Evolutionary conservation across 2,329 filamentous ascomycete species (phyloP), one percentile per base, ranked within the genome.

Genomic region (Ophiocordyceps sinensis): DNA sequence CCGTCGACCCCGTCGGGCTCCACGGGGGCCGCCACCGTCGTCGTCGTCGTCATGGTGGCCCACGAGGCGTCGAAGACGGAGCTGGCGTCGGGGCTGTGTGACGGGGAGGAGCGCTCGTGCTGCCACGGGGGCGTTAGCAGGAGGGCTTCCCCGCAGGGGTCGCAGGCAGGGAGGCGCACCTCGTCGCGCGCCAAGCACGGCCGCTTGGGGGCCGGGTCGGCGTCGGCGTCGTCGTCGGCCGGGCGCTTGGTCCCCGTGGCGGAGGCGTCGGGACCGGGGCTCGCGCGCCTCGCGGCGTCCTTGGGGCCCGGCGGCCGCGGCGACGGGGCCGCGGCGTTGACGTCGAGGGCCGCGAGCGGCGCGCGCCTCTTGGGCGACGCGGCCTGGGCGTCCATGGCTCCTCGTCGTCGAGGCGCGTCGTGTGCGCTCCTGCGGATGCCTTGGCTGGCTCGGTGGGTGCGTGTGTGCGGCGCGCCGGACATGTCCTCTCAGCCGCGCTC

Each of bases 1-100:
- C 23, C n/a, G 14, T 28, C 19, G 3, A 43, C 34, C 3, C 43
- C 41, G 12, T 32, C 39, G 19, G 49, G 42, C 39, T 45, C 35
- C 35, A 74, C 68, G 4, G 66, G 67, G 45, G 73, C 19, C 3
- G 19, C 19, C n/a, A n/a, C 70, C n/a, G 69, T 73, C 14, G 71
- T 51, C 21, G 60, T 54, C 0, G 70, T 74, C 19, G 60, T 15
- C 14, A 35, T 15, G 32, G 32, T 40, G 13, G 38, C 60, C 52
- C 68, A 69, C 5, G 71, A 69, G 21, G 60, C 65, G 48, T 73
- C 71, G 45, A 75, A 72, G 32, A 73, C 53, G 17, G 70, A 71
- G 15, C 65, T 67, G 13, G 63, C 57, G 39, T 65, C 64, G 4
- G 68, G 63, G 11, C 65, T 60, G 5, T 51, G 46, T 31, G 57